Conservation (phyloP, 345 rosid genomes). For the Moricandia moricandioides region DNA sequence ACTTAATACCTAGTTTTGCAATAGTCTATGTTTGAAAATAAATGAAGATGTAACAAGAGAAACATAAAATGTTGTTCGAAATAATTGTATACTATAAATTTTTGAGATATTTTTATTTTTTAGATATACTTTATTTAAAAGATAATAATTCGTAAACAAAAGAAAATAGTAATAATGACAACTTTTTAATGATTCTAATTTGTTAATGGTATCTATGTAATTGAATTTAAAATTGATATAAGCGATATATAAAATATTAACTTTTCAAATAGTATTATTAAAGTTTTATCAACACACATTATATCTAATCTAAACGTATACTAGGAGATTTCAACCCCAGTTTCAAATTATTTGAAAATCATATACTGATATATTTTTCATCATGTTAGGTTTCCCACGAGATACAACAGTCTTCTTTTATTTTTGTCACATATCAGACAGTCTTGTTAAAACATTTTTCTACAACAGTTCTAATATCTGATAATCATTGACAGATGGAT, state of each 20-base stretch:
- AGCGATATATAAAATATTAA: neutral
- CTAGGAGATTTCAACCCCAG: neutral
- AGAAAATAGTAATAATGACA: neutral
- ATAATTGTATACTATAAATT: neutral
- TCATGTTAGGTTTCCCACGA: neutral
- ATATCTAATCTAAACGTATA: neutral
- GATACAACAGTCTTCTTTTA: neutral
- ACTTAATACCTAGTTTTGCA: neutral
- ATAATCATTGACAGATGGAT: constrained; percentile 18
- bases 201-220: neutral
- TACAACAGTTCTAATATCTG: neutral
- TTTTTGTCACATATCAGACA: neutral
- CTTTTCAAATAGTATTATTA: neutral
- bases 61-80: neutral
- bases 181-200: neutral
- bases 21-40: neutral
- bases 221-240: neutral
- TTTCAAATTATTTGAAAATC: neutral
- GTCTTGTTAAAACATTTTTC: neutral
- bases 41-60: neutral
- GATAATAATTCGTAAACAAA: neutral
- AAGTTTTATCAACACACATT: neutral
- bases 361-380: neutral
- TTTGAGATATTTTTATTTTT: neutral
- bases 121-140: neutral